Conservation (phyloP, 441 rosid genomes). For the Populus hybrid region DNA sequence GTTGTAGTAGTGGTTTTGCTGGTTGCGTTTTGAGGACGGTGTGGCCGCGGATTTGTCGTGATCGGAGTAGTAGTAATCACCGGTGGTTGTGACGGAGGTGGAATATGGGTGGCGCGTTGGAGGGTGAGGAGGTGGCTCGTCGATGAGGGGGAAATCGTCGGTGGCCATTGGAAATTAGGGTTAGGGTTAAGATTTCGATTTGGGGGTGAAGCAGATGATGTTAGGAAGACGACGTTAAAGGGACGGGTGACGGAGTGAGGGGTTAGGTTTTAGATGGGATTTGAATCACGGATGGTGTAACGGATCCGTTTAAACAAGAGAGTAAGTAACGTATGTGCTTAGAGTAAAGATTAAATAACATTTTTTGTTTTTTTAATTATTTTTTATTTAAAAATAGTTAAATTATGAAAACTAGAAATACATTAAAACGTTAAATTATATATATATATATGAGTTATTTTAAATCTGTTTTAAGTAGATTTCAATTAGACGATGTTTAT, state of each 20-base stretch:
- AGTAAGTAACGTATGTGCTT: background rate
- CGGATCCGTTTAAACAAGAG: slow-evolving; percentile 32
- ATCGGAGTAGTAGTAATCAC: slow-evolving; percentile 22
- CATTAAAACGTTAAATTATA: too few relatives aligned
- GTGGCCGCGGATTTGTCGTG: slow-evolving; percentile 27
- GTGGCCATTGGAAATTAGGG: slow-evolving; percentile 29
- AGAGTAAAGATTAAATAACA: too few relatives aligned
- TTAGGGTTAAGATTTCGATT: background rate
- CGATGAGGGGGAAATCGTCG: slow-evolving; percentile 28
- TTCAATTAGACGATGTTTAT: too few relatives aligned
- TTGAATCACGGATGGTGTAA: slow-evolving; percentile 12
- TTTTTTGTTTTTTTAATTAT: too few relatives aligned
- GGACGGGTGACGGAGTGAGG: slow-evolving; percentile 22
- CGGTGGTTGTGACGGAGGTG: slow-evolving; percentile 18
- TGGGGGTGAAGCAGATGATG: slow-evolving; percentile 25
- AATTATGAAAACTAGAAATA: too few relatives aligned
- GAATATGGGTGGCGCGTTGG: slow-evolving; percentile 14
- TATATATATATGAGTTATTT: too few relatives aligned
- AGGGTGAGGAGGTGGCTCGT: slow-evolving; percentile 21
- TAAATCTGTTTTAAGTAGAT: too few relatives aligned
- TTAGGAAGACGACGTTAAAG: slow-evolving; percentile 17
- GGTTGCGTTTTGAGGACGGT: slow-evolving; percentile 26
- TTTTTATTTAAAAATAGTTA: too few relatives aligned
- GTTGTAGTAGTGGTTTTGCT: slow-evolving; percentile 7
- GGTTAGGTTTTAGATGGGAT: background rate